These are phyloP conservation scores for Colletotrichum godetiae DNA, from an alignment of 2,329 filamentous ascomycete genomes.

Conservation along the genomic window DNA sequence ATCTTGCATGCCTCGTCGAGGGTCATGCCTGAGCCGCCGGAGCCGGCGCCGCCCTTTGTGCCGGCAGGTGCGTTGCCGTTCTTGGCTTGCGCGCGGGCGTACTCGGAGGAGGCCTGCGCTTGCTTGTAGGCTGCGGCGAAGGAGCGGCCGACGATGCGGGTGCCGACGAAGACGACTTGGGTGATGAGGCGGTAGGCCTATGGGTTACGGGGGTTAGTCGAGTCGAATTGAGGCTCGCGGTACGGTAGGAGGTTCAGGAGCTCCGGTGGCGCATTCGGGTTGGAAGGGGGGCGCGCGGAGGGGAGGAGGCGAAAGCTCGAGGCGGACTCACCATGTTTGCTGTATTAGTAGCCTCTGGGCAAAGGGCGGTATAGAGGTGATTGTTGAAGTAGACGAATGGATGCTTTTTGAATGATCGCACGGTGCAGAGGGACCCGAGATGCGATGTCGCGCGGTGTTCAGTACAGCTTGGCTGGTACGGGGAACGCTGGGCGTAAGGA, in stretches of 20 bases:
- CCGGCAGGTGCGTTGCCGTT: conserved; percentile 56
- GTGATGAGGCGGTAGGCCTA: conserved; percentile 70
- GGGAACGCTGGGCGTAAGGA: neutral
- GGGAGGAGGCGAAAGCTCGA: neutral
- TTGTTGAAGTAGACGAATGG: neutral
- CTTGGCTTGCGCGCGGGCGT: conserved; percentile 79
- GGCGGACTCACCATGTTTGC: conserved; percentile 33
- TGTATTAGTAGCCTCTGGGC: conserved; percentile 18
- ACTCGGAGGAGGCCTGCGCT: conserved; percentile 86
- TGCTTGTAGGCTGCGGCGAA: conserved; percentile 96
- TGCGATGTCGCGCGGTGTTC: conserved; percentile 24
- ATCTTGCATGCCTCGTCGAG: conserved; percentile 98
- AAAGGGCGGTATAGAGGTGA: neutral
- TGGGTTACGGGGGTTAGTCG: neutral
- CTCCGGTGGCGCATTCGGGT: conserved; percentile 14
- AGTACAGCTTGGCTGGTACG: conserved; percentile 14
- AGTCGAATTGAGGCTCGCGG: neutral
- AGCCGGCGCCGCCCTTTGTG: conserved; percentile 44
- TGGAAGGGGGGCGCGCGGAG: neutral
- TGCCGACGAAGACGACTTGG: conserved; percentile 90
- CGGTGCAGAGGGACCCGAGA: neutral
- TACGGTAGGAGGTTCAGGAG: neutral
- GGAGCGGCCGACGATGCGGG: conserved; percentile 91
- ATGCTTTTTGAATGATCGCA: neutral
- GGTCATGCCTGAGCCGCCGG: conserved; percentile 78